Evolutionary conservation across 2,329 filamentous ascomycete genomes (phyloP).

Genomic region (Calonectria multiphialidica): DNA sequence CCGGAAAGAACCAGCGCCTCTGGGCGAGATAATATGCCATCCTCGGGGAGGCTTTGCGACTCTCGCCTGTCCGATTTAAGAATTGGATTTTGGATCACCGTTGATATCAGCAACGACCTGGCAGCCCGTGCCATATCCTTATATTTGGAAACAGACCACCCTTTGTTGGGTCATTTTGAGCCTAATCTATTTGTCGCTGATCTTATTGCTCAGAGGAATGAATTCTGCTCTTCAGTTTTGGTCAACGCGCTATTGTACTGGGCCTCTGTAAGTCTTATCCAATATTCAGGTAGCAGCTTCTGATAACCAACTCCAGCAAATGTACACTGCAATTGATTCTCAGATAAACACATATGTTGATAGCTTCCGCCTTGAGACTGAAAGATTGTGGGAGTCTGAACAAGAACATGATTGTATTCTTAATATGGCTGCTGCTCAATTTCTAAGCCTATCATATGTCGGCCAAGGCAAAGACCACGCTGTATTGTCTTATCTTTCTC

Average conservation of each 20-base stretch:
- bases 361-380: background rate
- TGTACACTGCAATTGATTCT: background rate
- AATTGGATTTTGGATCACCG: background rate
- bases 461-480: background rate
- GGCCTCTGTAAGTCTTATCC: background rate
- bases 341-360: background rate
- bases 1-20: no score
- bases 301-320: background rate
- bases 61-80: background rate
- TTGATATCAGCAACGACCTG: background rate
- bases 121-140: background rate
- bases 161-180: background rate
- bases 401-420: background rate
- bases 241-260: background rate
- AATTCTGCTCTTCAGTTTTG: background rate
- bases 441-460: background rate
- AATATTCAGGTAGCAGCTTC: background rate
- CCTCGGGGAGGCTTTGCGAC: background rate
- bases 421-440: background rate
- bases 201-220: background rate
- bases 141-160: background rate
- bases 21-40: background rate
- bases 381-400: background rate
- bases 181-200: background rate
- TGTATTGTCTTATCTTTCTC: background rate